These are phyloP conservation scores for Sporopachydermia quercuum DNA, from an alignment of 805 yeast species.

Conservation along the genomic window DNA sequence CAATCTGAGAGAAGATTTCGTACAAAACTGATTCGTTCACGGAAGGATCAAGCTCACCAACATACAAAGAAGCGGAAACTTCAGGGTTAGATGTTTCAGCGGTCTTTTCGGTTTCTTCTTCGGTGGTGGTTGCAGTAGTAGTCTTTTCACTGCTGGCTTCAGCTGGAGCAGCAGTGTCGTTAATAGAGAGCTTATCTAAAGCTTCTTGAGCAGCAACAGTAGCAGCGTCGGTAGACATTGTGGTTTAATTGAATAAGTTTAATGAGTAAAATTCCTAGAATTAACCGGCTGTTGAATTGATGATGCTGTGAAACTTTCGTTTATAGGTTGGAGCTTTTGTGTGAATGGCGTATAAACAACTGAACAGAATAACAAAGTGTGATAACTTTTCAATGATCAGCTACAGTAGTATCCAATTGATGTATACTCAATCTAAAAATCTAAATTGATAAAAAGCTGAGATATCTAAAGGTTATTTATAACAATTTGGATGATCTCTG, in stretches of 20 bases:
- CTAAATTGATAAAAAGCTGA: no score
- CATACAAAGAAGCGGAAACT: slow-evolving; percentile 77
- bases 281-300: no score
- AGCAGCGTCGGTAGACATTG: slow-evolving; percentile 18
- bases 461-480: no score
- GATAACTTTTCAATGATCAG: no score
- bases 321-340: no score
- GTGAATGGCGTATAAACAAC: no score
- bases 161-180: slow-evolving; percentile 10
- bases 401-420: no score
- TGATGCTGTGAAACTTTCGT: no score
- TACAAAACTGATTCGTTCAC: slow-evolving; percentile 91
- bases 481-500: no score
- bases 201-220: slow-evolving; percentile 22
- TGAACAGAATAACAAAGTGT: no score
- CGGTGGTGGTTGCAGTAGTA: slow-evolving; percentile 8
- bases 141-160: slow-evolving; percentile 6
- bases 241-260: background rate
- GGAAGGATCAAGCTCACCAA: slow-evolving; percentile 88
- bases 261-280: background rate
- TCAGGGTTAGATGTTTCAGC: slow-evolving; percentile 30
- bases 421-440: no score
- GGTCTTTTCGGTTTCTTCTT: slow-evolving; percentile 16
- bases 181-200: slow-evolving; percentile 18
- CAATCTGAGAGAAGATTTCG: slow-evolving; percentile 88